Conservation (phyloP, 2,329 filamentous ascomycete species). For the Sphaerostilbella broomeana region DNA sequence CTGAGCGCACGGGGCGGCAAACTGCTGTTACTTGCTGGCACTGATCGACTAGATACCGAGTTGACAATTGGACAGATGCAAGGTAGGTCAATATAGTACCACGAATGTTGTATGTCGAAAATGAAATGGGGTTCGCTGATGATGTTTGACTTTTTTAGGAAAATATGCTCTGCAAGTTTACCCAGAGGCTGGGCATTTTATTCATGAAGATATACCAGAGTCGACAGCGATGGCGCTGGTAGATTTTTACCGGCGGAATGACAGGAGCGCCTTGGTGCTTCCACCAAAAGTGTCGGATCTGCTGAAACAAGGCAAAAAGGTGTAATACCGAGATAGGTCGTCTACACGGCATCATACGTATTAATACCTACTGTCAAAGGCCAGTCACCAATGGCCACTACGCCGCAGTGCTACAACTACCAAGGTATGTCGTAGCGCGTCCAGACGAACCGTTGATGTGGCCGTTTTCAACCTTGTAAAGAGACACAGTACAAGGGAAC, state of each 20-base stretch:
- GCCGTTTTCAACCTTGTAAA: too few relatives aligned
- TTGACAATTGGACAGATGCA: constrained; percentile 97
- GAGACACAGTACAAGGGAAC: too few relatives aligned
- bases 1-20: constrained; percentile 76
- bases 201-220: constrained; percentile 90
- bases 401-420: too few relatives aligned
- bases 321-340: too few relatives aligned
- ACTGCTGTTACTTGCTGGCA: constrained; percentile 76
- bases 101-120: neutral
- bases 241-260: constrained; percentile 90
- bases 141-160: constrained; percentile 37
- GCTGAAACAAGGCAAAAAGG: constrained; percentile 54
- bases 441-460: too few relatives aligned
- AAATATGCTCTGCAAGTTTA: constrained; percentile 96
- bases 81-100: constrained; percentile 43
- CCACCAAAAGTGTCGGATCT: constrained; percentile 86
- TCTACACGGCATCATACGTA: too few relatives aligned
- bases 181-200: constrained; percentile 90
- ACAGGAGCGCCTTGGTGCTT: constrained; percentile 74
- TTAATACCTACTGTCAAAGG: too few relatives aligned
- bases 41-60: constrained; percentile 83
- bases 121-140: neutral
- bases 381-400: too few relatives aligned
- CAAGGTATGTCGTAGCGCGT: too few relatives aligned
- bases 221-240: constrained; percentile 79